Conservation (phyloP, 148 eudicot genomes). For the Rhododendron molle region DNA sequence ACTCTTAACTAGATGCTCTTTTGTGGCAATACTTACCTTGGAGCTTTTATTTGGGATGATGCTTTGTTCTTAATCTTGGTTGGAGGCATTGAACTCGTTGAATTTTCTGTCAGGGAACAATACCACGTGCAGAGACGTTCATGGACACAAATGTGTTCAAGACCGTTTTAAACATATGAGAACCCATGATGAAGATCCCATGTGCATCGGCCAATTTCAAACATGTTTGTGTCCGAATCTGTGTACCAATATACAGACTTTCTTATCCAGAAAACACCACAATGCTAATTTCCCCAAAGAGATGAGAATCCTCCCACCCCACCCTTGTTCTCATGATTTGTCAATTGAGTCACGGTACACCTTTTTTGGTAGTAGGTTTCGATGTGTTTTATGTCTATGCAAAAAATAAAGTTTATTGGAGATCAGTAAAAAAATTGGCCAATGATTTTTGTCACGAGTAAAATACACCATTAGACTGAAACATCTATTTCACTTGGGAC, state of each 20-base stretch:
- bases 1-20: not conserved
- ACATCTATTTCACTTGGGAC: too few relatives aligned
- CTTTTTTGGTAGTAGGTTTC: too few relatives aligned
- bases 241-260: not conserved
- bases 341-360: too few relatives aligned
- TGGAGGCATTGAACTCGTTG: not conserved
- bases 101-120: not conserved
- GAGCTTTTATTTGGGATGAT: not conserved
- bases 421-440: too few relatives aligned
- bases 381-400: too few relatives aligned
- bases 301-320: too few relatives aligned
- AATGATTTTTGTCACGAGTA: too few relatives aligned
- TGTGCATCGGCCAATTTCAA: not conserved
- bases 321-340: too few relatives aligned
- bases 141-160: not conserved
- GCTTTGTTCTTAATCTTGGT: not conserved
- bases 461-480: too few relatives aligned
- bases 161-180: not conserved
- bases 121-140: not conserved
- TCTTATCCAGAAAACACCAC: too few relatives aligned
- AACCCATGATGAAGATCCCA: not conserved
- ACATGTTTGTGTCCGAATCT: not conserved
- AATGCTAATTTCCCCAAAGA: too few relatives aligned
- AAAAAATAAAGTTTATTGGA: too few relatives aligned
- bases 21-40: not conserved